Evolutionary conservation across 1,139 yeast genomes (phyloP).

Genomic region (Pneumocystis oryctolagi): DNA sequence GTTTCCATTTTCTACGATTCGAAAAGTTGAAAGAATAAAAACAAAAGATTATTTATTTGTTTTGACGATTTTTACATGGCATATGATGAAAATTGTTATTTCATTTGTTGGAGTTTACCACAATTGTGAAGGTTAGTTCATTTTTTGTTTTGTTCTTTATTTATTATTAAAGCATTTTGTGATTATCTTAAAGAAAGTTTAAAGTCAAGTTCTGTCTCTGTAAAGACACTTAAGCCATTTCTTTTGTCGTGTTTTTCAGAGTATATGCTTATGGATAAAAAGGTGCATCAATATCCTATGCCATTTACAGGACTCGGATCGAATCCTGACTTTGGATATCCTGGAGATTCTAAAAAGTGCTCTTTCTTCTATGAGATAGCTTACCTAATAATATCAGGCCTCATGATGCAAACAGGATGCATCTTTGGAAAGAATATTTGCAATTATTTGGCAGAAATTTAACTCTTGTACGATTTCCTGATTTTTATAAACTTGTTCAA

Average conservation of each 20-base stretch:
- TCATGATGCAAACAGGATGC: constrained; percentile 72
- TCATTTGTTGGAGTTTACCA: constrained; percentile 69
- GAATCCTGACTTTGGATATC: constrained; percentile 55
- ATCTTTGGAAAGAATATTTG: constrained; percentile 86
- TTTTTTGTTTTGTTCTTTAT: background rate
- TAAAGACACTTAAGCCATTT: constrained; percentile 48
- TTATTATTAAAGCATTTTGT: constrained; percentile 34
- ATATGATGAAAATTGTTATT: constrained; percentile 47
- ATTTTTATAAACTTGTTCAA: constrained; percentile 66
- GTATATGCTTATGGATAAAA: constrained; percentile 28
- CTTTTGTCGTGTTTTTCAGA: constrained; percentile 71
- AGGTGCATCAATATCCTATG: constrained; percentile 9
- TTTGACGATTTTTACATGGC: constrained; percentile 52
- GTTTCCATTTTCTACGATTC: constrained; percentile 61
- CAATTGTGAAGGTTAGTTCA: constrained; percentile 44
- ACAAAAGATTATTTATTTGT: constrained; percentile 68
- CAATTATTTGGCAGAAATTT: constrained; percentile 72
- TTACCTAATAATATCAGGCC: constrained; percentile 18
- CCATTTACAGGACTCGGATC: constrained; percentile 59
- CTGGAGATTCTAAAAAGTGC: constrained; percentile 62
- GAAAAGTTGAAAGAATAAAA: constrained; percentile 75
- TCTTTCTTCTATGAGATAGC: background rate
- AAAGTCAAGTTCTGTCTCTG: constrained; percentile 47
- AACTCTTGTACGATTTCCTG: constrained; percentile 56
- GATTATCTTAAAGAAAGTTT: constrained; percentile 47